Conservation (phyloP, 345 rosid genomes). For the Syzygium aromaticum region DNA sequence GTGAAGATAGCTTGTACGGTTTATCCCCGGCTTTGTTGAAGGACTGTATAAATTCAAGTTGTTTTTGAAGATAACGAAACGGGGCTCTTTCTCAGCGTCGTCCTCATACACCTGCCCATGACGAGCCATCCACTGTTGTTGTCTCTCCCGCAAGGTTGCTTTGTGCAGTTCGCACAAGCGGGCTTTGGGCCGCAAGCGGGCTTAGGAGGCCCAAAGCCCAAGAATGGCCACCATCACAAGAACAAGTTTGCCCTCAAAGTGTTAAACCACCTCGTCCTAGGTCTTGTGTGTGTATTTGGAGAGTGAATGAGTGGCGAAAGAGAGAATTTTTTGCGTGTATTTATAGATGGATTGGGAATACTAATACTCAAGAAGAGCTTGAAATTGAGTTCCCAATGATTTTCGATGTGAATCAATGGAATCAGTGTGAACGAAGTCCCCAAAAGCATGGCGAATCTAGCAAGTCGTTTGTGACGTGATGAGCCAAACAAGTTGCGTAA, state of each 20-base stretch:
- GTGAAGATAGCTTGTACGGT: conserved; percentile 31
- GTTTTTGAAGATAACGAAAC: conserved; percentile 18
- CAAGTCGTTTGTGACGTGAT: not conserved
- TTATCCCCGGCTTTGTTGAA: conserved; percentile 6
- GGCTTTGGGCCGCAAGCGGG: not conserved
- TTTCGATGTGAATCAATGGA: not conserved
- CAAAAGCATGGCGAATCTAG: not conserved
- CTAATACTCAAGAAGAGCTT: not conserved
- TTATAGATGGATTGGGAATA: not conserved
- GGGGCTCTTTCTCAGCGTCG: conserved; percentile 13
- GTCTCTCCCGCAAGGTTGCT: not conserved
- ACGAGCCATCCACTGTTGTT: not conserved
- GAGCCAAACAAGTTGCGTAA: not conserved
- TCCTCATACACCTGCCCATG: conserved; percentile 7
- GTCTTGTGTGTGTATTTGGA: not conserved
- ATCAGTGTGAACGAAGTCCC: not conserved
- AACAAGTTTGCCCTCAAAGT: not conserved
- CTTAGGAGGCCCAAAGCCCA: not conserved
- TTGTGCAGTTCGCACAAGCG: not conserved
- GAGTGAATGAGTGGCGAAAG: not conserved
- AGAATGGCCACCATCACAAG: not conserved
- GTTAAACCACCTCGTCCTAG: not conserved
- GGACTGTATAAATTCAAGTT: conserved; percentile 20
- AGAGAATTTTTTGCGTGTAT: not conserved
- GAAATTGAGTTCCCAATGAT: not conserved